A percentile compares a stretch with the other conserved stretches of the same genome.
These are phyloP conservation scores for Serendipita sp. DNA, from an alignment of 768 basidiomycete genomes.

Conservation along the genomic window DNA sequence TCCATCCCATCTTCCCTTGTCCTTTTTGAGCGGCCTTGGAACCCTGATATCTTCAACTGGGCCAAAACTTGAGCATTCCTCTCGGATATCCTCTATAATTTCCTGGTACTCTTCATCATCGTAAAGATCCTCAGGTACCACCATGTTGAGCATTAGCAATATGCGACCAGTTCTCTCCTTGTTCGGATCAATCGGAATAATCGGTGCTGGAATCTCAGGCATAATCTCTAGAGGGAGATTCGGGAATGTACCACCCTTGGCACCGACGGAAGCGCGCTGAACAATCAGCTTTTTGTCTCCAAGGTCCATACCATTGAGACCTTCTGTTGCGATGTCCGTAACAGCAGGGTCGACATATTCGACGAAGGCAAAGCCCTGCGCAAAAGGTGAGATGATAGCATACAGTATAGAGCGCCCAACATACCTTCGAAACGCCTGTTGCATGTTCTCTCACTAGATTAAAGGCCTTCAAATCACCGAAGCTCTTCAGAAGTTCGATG, in stretches of 20 bases:
- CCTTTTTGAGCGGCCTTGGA: constrained; percentile 76
- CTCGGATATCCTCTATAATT: constrained; percentile 85
- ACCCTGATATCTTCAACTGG: constrained; percentile 72
- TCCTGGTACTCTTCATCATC: constrained; percentile 90
- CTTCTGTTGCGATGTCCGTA: constrained; percentile 92
- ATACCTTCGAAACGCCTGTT: constrained; percentile 74
- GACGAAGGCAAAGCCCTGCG: constrained; percentile 95
- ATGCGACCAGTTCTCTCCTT: constrained; percentile 47
- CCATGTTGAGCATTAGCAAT: constrained; percentile 98
- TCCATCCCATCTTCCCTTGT: constrained; percentile 59
- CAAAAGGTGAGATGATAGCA: background rate
- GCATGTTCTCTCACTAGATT: constrained; percentile 93
- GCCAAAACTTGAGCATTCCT: constrained; percentile 75
- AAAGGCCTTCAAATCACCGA: constrained; percentile 95
- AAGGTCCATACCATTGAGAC: constrained; percentile 93
- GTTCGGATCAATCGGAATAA: constrained; percentile 58
- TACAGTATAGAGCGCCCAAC: constrained; percentile 9
- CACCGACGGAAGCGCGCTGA: constrained; percentile 90
- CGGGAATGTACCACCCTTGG: constrained; percentile 51
- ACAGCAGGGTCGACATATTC: constrained; percentile 84
- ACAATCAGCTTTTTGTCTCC: constrained; percentile 93
- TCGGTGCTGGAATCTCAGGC: constrained; percentile 72
- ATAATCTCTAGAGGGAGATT: constrained; percentile 59
- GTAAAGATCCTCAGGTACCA: constrained; percentile 76
- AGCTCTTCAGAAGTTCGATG: constrained; percentile 91